phyloP scores from a whole-genome alignment of 2,329 filamentous ascomycete species.

The Dothistroma septosporum region DNA sequence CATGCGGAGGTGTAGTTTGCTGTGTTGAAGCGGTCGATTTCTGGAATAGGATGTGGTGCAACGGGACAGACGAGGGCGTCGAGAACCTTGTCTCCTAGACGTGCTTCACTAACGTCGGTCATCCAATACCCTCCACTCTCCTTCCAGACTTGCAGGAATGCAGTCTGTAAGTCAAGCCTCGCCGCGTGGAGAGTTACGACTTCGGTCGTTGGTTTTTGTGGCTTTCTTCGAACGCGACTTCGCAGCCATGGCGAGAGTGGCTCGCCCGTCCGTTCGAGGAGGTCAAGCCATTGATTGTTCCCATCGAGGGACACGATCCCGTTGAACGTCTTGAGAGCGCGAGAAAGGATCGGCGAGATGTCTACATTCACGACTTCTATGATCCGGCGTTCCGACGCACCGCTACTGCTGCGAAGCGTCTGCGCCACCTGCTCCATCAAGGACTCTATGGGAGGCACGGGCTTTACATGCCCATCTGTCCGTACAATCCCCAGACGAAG shows the following conservation, averaged over 20 bases:
- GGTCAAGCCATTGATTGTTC: constrained; percentile 52
- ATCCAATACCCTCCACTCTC: constrained; percentile 36
- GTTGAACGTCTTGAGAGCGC: constrained; percentile 55
- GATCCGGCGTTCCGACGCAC: constrained; percentile 26
- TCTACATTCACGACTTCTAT: constrained; percentile 59
- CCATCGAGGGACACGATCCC: constrained; percentile 58
- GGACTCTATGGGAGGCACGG: constrained; percentile 49
- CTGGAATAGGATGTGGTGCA: constrained; percentile 60
- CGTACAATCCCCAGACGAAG: constrained; percentile 48
- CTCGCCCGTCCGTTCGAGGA: constrained; percentile 54
- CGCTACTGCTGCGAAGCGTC: constrained; percentile 28
- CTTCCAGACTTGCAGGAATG: constrained; percentile 57
- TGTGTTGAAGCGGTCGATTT: constrained; percentile 59
- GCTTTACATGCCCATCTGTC: constrained; percentile 49
- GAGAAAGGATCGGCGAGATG: constrained; percentile 49
- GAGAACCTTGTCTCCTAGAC: constrained; percentile 31
- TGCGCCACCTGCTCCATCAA: constrained; percentile 46
- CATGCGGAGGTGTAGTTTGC: constrained; percentile 60
- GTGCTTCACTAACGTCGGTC: constrained; percentile 13
- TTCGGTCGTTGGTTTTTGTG: constrained; percentile 46
- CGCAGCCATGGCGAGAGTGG: constrained; percentile 59
- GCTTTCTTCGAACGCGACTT: constrained; percentile 48
- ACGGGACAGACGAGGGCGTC: constrained; percentile 62
- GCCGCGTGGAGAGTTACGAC: constrained; percentile 52
- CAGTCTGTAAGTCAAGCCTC: constrained; percentile 50